Evolutionary conservation across 1,284 basidiomycete species (phyloP), one percentile per base, ranked within the genome.

Genomic region (Trametes polyzona): DNA sequence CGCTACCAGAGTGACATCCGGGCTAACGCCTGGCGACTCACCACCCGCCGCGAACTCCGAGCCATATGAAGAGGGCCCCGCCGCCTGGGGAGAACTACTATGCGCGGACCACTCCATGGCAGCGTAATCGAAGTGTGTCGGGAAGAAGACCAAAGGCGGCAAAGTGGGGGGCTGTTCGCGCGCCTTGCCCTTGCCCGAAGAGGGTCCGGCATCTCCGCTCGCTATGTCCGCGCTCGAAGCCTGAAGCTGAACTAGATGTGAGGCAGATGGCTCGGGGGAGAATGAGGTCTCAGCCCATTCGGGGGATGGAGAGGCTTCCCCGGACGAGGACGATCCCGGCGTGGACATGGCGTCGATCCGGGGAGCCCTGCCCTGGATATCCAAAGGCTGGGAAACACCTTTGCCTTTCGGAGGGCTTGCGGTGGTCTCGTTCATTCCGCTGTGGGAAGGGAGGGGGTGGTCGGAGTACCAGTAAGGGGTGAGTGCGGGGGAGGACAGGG

Each of bases 111-210:
- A 83, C 57, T 73, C 72, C 43, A 76, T 65, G 47, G 74, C 69
- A 36, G 68, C 71, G 61, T 77, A 81, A 40, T 73, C 74, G 59
- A 87, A 76, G 47, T 76, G 74, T 32, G 85, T 74, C 35, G 81
- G 76, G 43, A 80, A 76, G 66, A 90, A 84, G 30, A 77, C 75
- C 59, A 90, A 74, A 58, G 87, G 86, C 54, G 87, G 84, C 55
- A 89, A 77, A 64, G 77, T 77, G 57, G 87, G 84, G 37, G 85
- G 80, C 29, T 71, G 69, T 60, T 87, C 87, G 66, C 72, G 82
- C 57, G 72, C 80, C 69, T 88, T 90, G 58, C 84, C 87, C 61
- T 75, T 75, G 37, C 63, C 67, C 33, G 62, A 47, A 65, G 65
- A 63, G 36, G 44, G 27, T 30, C 56, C 59, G 55, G 67, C 62